Evolutionary conservation across 2,329 filamentous ascomycete genomes (phyloP), one percentile per base, ranked within the genome.

Genomic region (Teratosphaeria gauchensis): DNA sequence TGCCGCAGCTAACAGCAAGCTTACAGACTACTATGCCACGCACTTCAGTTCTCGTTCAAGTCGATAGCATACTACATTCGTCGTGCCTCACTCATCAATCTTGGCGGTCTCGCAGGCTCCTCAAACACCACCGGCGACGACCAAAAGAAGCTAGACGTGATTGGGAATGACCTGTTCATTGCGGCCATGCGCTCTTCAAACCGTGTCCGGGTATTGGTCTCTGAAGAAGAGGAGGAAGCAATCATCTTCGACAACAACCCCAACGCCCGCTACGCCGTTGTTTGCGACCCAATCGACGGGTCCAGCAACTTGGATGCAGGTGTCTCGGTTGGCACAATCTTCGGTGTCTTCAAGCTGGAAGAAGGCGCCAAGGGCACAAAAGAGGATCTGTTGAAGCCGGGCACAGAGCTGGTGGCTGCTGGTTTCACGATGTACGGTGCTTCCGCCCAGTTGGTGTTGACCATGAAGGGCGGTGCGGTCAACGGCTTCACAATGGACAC

Each of bases 351-450:
- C 82, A 91, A 92, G 79, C 84, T 97, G 24, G 83, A 86, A 60
- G 90, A 95, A 14, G 86, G 82, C 64, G 85, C 87, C 14, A 80
- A 78, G 60, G 89, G 88, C 64, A 87, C 82, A 60, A 87, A 88
- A 67, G 90, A 95, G 70, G 92, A 97, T 73, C 83, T 99, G 61
- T 83, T 97, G 61, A 86, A 86, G 75, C 89, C 94, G 0, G 94
- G 94, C 58, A 92, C 89, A 1, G 92, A 96, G 76, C 84, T 97
- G 65, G 84, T 97, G 21, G 92, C 94, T 38, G 87, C 90, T 24
- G 94, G 94, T n/a, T 99, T 99, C 82, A 99, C 94, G 76, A 99
- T 99, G 94, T 99, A 99, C 77, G 94, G 94, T 71, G 94, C 94
- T 66, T 96, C 92, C 2, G 86, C 94, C 3, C 92, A 97, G 79